A percentile compares a stretch with the other conserved stretches of the same genome.
Evolutionary conservation across 768 basidiomycete genomes (phyloP).

Genomic region (Phaffia australis): DNA sequence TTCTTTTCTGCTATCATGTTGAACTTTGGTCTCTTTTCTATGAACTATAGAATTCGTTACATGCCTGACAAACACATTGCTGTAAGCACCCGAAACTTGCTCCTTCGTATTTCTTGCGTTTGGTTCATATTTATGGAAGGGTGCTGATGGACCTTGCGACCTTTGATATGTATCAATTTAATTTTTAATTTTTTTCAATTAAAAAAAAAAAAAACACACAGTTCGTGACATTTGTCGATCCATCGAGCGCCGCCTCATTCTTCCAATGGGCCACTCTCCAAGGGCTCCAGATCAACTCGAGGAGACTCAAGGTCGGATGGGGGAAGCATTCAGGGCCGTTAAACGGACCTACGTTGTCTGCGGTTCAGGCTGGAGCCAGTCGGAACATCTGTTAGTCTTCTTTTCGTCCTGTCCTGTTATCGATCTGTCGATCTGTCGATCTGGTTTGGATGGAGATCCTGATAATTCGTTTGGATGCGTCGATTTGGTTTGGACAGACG

Average conservation of each 20-base stretch:
- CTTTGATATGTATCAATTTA: too few relatives aligned
- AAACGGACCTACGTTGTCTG: conserved; percentile 68
- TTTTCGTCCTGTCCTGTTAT: not conserved
- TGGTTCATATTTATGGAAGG: not conserved
- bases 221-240: conserved; percentile 96
- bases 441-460: too few relatives aligned
- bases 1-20: too few relatives aligned
- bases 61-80: conserved; percentile 97
- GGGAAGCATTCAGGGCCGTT: conserved; percentile 89
- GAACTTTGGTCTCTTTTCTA: too few relatives aligned
- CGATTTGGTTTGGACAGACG: conserved; percentile 5
- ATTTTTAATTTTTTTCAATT: too few relatives aligned
- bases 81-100: conserved; percentile 43
- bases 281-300: conserved; percentile 82
- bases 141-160: conserved; percentile 13
- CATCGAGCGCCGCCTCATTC: conserved; percentile 83
- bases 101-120: conserved; percentile 20
- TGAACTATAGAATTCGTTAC: conserved; percentile 51
- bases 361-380: conserved; percentile 84
- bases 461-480: too few relatives aligned
- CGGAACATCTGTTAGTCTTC: conserved; percentile 61
- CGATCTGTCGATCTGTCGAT: too few relatives aligned
- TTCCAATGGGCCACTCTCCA: conserved; percentile 83
- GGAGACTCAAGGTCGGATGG: conserved; percentile 94
- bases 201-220: conserved; percentile 33